These are phyloP conservation scores for Gnomoniopsis smithogilvyi DNA, from an alignment of 2,329 filamentous ascomycete genomes.

Conservation along the genomic window DNA sequence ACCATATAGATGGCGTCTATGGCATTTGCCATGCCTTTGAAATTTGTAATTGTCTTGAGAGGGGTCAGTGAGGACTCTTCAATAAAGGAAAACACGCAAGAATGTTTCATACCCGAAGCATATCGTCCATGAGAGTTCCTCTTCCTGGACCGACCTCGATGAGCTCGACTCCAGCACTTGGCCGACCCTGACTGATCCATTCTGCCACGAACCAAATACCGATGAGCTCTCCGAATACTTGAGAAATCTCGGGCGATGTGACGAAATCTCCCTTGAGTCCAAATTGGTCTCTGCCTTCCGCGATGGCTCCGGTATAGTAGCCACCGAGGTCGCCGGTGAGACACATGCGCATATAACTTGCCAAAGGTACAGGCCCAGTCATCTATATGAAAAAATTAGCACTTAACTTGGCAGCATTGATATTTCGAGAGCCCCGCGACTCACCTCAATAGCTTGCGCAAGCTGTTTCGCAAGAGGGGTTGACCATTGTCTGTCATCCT, in stretches of 20 bases:
- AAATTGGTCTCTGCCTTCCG: conserved; percentile 76
- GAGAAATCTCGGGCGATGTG: conserved; percentile 95
- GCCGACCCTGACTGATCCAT: conserved; percentile 88
- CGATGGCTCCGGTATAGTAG: conserved; percentile 81
- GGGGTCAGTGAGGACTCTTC: neutral
- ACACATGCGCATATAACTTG: conserved; percentile 98
- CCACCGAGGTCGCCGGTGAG: conserved; percentile 86
- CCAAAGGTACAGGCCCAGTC: conserved; percentile 87
- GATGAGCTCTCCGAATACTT: conserved; percentile 91
- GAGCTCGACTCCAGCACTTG: conserved; percentile 72
- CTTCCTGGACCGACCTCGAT: conserved; percentile 93
- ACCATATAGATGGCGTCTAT: conserved; percentile 91
- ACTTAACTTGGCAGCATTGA: neutral
- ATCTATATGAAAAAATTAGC: conserved; percentile 33
- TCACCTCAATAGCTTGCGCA: conserved; percentile 80
- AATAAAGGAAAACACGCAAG: neutral
- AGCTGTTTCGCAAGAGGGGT: conserved; percentile 88
- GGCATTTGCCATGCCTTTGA: conserved; percentile 71
- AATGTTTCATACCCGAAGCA: conserved; percentile 68
- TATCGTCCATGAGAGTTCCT: conserved; percentile 96
- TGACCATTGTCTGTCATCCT: conserved; percentile 69
- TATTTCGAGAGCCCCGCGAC: conserved; percentile 9
- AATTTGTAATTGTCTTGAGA: conserved; percentile 73
- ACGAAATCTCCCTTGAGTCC: conserved; percentile 94
- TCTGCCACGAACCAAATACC: conserved; percentile 95